Conservation (phyloP, 2,329 filamentous ascomycete species). For the Pyrenochaeta sp. region DNA sequence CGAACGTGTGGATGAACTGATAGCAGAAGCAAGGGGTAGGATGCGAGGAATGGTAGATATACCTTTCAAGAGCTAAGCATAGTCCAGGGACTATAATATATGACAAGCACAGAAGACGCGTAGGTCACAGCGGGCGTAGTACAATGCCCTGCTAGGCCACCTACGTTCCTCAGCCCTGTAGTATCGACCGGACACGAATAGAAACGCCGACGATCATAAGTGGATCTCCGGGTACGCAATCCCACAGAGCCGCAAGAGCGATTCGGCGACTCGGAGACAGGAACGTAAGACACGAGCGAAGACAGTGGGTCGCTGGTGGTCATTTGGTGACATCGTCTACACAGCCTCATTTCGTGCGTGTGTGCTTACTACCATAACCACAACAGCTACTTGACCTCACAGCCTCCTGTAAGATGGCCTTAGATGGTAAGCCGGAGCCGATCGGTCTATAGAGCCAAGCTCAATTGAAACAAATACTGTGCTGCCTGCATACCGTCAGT, state of each 20-base stretch:
- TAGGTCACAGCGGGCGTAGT: not conserved
- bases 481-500: not conserved
- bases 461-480: not conserved
- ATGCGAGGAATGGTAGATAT: not conserved
- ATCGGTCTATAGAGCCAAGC: not conserved
- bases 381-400: not conserved
- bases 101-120: not conserved
- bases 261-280: not conserved
- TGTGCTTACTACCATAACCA: not conserved
- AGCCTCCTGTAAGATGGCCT: not conserved
- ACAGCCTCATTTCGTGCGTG: not conserved
- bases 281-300: not conserved
- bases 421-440: not conserved
- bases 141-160: not conserved
- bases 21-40: not conserved
- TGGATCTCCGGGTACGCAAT: not conserved
- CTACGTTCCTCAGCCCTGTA: not conserved
- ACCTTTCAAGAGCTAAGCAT: not conserved
- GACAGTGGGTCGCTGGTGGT: not conserved
- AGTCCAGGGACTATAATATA: not conserved
- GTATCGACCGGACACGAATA: not conserved
- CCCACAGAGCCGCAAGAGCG: not conserved
- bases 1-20: not conserved
- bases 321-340: not conserved
- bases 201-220: not conserved